phyloP scores from a whole-genome alignment of 2,329 filamentous ascomycete species.

The Ceratocystis papillata region DNA sequence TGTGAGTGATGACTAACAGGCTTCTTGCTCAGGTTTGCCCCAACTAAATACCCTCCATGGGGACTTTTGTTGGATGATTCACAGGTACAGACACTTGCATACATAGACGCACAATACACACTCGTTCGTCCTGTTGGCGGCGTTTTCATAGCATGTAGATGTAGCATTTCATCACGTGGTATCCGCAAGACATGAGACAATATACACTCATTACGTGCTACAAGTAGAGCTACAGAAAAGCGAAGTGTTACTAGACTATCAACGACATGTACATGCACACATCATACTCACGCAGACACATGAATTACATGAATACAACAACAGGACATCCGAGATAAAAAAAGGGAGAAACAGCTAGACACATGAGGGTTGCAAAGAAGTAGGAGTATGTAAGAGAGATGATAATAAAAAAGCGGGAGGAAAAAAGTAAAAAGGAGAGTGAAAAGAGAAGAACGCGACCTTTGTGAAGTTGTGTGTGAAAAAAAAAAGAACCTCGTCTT shows the following conservation, averaged over 20 bases:
- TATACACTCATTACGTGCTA: too few relatives aligned
- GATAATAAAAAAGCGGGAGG: conserved; percentile 2
- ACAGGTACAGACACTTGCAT: too few relatives aligned
- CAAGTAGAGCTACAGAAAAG: too few relatives aligned
- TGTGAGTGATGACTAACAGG: background rate
- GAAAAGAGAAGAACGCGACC: conserved; percentile 15
- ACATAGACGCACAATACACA: too few relatives aligned
- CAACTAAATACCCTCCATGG: background rate
- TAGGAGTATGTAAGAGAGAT: conserved; percentile 11
- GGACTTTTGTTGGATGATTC: too few relatives aligned
- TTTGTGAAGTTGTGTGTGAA: background rate
- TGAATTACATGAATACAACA: background rate
- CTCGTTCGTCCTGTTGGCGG: too few relatives aligned
- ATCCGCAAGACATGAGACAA: too few relatives aligned
- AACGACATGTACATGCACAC: background rate
- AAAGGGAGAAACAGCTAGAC: conserved; percentile 8
- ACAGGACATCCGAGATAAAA: background rate
- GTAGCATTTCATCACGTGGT: too few relatives aligned
- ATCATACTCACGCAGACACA: background rate
- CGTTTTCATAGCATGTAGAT: too few relatives aligned
- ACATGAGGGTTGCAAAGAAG: conserved; percentile 7
- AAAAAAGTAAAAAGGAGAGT: conserved; percentile 8
- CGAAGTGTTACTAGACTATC: too few relatives aligned
- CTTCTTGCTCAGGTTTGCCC: conserved; percentile 15
- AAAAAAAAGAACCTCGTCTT: conserved; percentile 10